phyloP scores from a whole-genome alignment of 2,329 filamentous ascomycete species.

The Fusarium paranaense region DNA sequence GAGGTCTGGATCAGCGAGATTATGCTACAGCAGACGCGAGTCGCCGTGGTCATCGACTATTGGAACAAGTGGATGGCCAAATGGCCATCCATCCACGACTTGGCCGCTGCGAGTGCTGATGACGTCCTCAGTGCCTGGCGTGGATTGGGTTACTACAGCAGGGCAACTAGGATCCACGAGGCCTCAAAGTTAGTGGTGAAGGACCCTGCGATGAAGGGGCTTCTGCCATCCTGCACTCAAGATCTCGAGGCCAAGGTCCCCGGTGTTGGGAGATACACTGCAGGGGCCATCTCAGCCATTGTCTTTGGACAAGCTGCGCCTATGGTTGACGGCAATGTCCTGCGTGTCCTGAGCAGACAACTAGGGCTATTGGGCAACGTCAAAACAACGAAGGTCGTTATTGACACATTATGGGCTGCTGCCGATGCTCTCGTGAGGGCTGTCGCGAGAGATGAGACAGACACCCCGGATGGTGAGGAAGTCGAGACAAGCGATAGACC shows the following conservation, averaged over 20 bases:
- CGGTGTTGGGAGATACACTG: constrained; percentile 72
- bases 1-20: constrained; percentile 76
- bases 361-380: constrained; percentile 67
- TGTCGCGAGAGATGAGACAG: constrained; percentile 55
- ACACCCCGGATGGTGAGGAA: constrained; percentile 35
- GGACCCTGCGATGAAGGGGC: constrained; percentile 55
- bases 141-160: constrained; percentile 73
- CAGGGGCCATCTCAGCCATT: constrained; percentile 71
- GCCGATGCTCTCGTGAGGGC: constrained; percentile 66
- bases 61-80: constrained; percentile 71
- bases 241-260: constrained; percentile 65
- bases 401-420: constrained; percentile 68
- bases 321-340: constrained; percentile 74
- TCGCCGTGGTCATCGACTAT: constrained; percentile 71
- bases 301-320: constrained; percentile 69
- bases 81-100: constrained; percentile 69
- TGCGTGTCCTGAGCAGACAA: constrained; percentile 70
- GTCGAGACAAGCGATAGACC: constrained; percentile 60
- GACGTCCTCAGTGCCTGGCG: constrained; percentile 71
- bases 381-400: constrained; percentile 64
- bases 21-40: constrained; percentile 75
- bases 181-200: constrained; percentile 64
- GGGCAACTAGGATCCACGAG: constrained; percentile 70
- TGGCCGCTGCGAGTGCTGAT: constrained; percentile 64
- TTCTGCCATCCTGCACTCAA: constrained; percentile 60